Evolutionary conservation across 2,329 filamentous ascomycete genomes (phyloP).

Genomic region (Penicillium sp.): DNA sequence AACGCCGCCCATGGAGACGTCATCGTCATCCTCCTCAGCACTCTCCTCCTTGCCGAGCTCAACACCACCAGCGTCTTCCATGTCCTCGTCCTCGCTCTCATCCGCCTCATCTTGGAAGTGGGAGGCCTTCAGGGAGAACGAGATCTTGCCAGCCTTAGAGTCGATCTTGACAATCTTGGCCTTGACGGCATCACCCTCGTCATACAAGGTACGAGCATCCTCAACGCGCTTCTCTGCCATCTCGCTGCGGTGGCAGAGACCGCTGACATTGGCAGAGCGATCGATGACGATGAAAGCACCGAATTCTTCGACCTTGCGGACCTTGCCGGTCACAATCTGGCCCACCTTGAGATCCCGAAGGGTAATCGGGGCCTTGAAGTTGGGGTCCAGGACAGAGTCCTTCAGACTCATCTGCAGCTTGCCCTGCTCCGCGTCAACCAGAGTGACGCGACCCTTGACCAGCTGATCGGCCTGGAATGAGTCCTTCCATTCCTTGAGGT

Average conservation of each 20-base stretch:
- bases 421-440: constrained; percentile 70
- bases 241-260: constrained; percentile 88
- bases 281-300: constrained; percentile 94
- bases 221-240: constrained; percentile 84
- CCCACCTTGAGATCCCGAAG: constrained; percentile 79
- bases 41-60: constrained; percentile 45
- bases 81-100: constrained; percentile 55
- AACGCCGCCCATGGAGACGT: constrained; percentile 50
- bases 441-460: constrained; percentile 82
- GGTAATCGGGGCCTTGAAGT: constrained; percentile 75
- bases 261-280: constrained; percentile 85
- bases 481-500: constrained; percentile 94
- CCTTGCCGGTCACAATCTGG: constrained; percentile 84
- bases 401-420: constrained; percentile 89
- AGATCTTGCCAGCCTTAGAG: constrained; percentile 75
- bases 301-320: constrained; percentile 93
- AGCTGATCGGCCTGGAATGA: constrained; percentile 87
- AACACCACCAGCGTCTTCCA: constrained; percentile 41
- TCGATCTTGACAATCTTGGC: constrained; percentile 85
- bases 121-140: constrained; percentile 89
- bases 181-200: constrained; percentile 90
- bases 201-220: constrained; percentile 88
- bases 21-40: constrained; percentile 43
- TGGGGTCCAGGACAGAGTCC: constrained; percentile 77
- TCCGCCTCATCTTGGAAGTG: constrained; percentile 73